Evolutionary conservation across 2,329 filamentous ascomycete species (phyloP), one percentile per base, ranked within the genome.

Genomic region (Penicillium freii): DNA sequence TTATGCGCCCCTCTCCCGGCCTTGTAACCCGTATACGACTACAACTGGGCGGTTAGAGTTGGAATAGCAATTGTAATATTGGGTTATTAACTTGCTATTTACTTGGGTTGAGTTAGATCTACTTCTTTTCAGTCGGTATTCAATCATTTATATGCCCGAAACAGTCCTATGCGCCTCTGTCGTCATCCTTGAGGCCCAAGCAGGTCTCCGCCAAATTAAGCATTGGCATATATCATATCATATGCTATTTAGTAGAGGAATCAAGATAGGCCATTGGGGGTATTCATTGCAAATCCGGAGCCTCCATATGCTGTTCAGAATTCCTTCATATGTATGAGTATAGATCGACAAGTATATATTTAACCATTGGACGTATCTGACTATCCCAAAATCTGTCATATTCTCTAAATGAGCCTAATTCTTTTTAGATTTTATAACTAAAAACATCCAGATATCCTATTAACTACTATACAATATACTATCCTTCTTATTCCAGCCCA

Each of bases 171-270:
- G 49, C 46, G 45, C 56, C 56, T 50, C 56, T 57, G 56, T 57
- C 56, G 56, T 57, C 56, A 57, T 57, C 21, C 33, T 39, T 36
- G 51, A 54, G 25, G 47, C 50, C 50, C 39, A 52, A 51, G 27
- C 48, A 51, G 42, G 29, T 36, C 39, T 31, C 50, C 17, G 27
- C 15, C 29, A 34, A 44, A n/a, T 43, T 45, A 52, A 52, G 50
- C 50, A 52, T 52, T 51, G 21, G 11, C 17, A 45, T 52, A 25
- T 45, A 25, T 27, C 17, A 33, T 33, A 31, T 33, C 27, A 29
- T 29, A 29, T 29, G 29, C 2, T 27, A 13, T 19, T 2, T 23
- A 29, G 25, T 4, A 25, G 17, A 8, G 21, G 17, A 21, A 9
- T 19, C 5, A n/a, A 17, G 13, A 25, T 25, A 25, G 27, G 27